phyloP scores from a whole-genome alignment of 129 eudicot genomes.

The Glebionis coronaria region DNA sequence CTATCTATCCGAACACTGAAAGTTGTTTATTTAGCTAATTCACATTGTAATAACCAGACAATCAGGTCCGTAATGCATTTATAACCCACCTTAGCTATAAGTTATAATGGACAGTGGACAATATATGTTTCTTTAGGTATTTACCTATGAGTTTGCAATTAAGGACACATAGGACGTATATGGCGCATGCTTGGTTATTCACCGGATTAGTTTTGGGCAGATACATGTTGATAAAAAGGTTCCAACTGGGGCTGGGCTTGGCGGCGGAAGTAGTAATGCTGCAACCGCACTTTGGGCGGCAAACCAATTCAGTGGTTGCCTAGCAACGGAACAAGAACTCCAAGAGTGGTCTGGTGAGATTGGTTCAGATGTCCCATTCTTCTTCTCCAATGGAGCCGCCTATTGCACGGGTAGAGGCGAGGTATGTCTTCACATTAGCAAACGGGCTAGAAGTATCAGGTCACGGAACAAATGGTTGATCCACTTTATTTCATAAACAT shows the following conservation, averaged over 20 bases:
- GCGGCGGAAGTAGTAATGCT: conserved; percentile 99
- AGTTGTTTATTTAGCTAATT: no score
- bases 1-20: no score
- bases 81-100: no score
- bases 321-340: conserved; percentile 85
- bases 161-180: no score
- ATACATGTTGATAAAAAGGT: conserved; percentile 95
- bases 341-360: conserved; percentile 99
- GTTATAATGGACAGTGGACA: no score
- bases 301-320: conserved; percentile 82
- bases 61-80: no score
- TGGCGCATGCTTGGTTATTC: background rate
- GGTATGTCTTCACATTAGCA: conserved; percentile 48
- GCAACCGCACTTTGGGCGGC: conserved; percentile 99
- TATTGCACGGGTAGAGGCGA: conserved; percentile 99
- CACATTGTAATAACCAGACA: no score
- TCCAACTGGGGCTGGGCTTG: conserved; percentile 99
- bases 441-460: conserved; percentile 8
- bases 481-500: background rate
- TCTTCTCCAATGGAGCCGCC: conserved; percentile 93
- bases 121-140: no score
- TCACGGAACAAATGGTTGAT: conserved; percentile 1
- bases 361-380: conserved; percentile 95
- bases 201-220: conserved; percentile 29
- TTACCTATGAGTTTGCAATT: no score